Percentiles rank a stretch among this genome's conserved stretches.
These are phyloP conservation scores for Nepenthes mirabilis DNA, from an alignment of 148 eudicot genomes.

Conservation along the genomic window DNA sequence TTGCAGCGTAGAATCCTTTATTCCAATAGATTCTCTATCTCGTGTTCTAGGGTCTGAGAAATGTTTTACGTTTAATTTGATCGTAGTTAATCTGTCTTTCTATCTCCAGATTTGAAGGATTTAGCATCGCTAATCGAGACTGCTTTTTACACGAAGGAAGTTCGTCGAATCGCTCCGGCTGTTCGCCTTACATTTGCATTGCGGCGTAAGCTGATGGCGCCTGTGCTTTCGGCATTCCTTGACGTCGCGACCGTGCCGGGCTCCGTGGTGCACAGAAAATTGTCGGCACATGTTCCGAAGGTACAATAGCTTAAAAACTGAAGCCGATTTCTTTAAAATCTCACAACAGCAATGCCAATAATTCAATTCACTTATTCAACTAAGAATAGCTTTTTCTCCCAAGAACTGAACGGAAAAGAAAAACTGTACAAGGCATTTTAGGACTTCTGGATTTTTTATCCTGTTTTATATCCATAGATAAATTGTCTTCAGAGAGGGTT, in stretches of 20 bases:
- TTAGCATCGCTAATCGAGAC: slow-evolving; percentile 61
- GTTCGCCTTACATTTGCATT: slow-evolving; percentile 56
- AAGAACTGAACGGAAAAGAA: no score
- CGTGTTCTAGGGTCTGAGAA: not conserved
- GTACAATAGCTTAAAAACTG: slow-evolving; percentile 14
- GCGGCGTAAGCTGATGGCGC: slow-evolving; percentile 57
- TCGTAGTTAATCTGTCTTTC: not conserved
- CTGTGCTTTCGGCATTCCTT: slow-evolving; percentile 48
- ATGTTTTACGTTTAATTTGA: not conserved
- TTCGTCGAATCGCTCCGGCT: slow-evolving; percentile 61
- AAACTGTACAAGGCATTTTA: no score
- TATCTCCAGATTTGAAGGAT: slow-evolving; percentile 62
- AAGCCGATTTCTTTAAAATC: no score
- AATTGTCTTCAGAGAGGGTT: no score
- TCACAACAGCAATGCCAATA: no score
- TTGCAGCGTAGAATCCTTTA: slow-evolving; percentile 32
- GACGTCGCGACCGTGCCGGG: slow-evolving; percentile 56
- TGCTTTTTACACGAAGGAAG: slow-evolving; percentile 62
- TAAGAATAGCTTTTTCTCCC: no score
- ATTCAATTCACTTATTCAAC: no score
- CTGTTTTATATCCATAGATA: no score
- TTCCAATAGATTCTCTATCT: no score
- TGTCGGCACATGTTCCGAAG: slow-evolving; percentile 65
- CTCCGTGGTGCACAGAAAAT: slow-evolving; percentile 53
- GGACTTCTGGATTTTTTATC: no score